A percentile compares a stretch with the other conserved stretches of the same genome.
Evolutionary conservation across 139 green algal species (phyloP).

Genomic region (Chlamydomonas asymmetrica): DNA sequence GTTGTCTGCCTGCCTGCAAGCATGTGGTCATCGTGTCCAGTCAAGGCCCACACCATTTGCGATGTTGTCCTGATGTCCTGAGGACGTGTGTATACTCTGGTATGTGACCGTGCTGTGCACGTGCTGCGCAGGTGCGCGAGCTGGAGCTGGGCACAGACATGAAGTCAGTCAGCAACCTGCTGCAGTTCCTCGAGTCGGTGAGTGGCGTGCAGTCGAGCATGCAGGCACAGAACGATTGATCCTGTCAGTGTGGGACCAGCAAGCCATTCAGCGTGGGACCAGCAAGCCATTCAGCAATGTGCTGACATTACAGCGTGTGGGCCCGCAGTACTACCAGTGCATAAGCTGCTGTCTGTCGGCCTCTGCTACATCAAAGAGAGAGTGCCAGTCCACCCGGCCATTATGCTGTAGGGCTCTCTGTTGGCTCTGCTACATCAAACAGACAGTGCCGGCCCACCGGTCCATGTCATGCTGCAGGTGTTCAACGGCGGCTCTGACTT

Average conservation of each 20-base stretch:
- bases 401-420: no score
- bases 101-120: not conserved
- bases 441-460: no score
- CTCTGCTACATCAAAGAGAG: not conserved
- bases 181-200: conserved; percentile 82
- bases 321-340: not conserved
- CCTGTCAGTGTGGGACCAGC: no score
- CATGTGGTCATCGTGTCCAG: no score
- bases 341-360: not conserved
- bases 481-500: conserved; percentile 90
- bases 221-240: no score
- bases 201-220: no score
- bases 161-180: conserved; percentile 73
- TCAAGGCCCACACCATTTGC: no score
- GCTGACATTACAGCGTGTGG: no score
- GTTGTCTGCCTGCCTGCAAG: no score
- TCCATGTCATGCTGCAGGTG: conserved; percentile 30
- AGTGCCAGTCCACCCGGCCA: not conserved
- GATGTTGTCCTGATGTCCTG: not conserved
- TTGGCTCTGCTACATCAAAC: no score
- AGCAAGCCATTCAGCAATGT: no score
- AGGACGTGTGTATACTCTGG: not conserved
- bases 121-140: conserved; percentile 63
- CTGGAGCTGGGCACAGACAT: conserved; percentile 81
- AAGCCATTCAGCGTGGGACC: no score